Conservation (phyloP, 2,329 filamentous ascomycete species). For the Bertia moriformis region DNA sequence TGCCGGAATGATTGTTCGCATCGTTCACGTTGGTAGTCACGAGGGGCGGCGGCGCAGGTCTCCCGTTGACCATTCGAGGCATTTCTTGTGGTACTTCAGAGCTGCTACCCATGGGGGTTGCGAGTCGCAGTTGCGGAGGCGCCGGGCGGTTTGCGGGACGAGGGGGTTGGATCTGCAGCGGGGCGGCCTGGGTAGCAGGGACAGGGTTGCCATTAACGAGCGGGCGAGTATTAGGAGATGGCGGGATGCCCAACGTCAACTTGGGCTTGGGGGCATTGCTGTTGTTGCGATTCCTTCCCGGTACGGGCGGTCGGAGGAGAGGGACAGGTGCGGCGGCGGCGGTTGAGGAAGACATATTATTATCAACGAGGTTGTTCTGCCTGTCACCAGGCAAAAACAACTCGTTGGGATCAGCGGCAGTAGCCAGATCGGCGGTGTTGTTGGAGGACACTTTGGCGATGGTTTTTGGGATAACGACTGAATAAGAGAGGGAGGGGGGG, state of each 20-base stretch:
- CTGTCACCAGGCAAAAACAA: slow-evolving; percentile 1
- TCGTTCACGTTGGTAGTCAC: neutral
- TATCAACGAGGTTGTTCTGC: slow-evolving; percentile 15
- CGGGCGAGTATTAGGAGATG: neutral
- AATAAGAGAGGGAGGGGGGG: neutral
- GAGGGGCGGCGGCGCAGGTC: neutral
- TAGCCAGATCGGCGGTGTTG: neutral
- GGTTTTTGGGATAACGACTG: too few relatives aligned
- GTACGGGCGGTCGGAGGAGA: slow-evolving; percentile 70
- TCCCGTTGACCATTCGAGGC: slow-evolving; percentile 30
- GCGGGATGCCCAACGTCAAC: slow-evolving; percentile 75
- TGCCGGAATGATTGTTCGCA: neutral
- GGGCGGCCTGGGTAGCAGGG: slow-evolving; percentile 10
- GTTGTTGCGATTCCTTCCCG: slow-evolving; percentile 46
- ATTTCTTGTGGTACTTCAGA: slow-evolving; percentile 56
- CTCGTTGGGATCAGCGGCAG: neutral
- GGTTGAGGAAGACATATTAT: slow-evolving; percentile 62
- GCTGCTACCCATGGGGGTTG: slow-evolving; percentile 76
- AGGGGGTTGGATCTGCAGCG: slow-evolving; percentile 10
- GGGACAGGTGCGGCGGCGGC: too few relatives aligned
- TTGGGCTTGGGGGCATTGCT: slow-evolving; percentile 39
- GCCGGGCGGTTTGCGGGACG: slow-evolving; percentile 56
- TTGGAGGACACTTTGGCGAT: neutral
- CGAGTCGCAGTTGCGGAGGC: slow-evolving; percentile 68
- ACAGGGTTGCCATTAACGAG: neutral